Evolutionary conservation across 2,329 filamentous ascomycete genomes (phyloP).

Genomic region (Venturia oleaginea): DNA sequence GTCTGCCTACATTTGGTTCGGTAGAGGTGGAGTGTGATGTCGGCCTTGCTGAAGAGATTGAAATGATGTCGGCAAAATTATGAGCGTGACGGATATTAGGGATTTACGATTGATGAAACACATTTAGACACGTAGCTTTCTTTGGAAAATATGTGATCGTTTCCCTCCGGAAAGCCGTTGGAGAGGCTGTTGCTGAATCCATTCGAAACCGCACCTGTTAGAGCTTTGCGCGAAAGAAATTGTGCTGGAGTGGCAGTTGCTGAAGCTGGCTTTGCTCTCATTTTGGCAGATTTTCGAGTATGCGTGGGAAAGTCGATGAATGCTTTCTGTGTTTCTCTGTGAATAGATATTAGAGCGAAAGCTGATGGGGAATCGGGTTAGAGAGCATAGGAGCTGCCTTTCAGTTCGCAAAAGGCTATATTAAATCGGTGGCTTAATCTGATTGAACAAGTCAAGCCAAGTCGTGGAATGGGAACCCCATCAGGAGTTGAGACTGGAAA

Average conservation of each 20-base stretch:
- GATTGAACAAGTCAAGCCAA: neutral
- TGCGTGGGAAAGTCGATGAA: neutral
- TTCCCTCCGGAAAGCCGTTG: neutral
- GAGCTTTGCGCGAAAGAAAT: neutral
- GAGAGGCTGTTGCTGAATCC: neutral
- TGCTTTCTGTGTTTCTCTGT: neutral
- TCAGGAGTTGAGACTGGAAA: neutral
- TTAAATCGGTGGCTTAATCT: no score
- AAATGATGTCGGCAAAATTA: no score
- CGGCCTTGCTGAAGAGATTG: no score
- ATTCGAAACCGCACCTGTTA: neutral
- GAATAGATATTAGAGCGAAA: neutral
- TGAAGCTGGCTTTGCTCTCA: neutral
- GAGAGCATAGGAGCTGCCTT: no score
- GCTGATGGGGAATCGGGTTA: neutral
- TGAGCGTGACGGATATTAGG: no score
- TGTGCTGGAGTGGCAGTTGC: neutral
- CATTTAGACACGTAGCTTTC: no score
- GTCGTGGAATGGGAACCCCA: neutral
- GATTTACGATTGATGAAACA: no score
- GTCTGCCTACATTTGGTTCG: neutral
- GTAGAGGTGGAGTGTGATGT: no score
- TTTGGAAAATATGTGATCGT: no score
- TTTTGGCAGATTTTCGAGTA: neutral
- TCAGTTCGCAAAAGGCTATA: no score